Base-by-base conservation (phyloP, 371 early-diverging fungal species). In the Lichtheimia corymbifera region DNA sequence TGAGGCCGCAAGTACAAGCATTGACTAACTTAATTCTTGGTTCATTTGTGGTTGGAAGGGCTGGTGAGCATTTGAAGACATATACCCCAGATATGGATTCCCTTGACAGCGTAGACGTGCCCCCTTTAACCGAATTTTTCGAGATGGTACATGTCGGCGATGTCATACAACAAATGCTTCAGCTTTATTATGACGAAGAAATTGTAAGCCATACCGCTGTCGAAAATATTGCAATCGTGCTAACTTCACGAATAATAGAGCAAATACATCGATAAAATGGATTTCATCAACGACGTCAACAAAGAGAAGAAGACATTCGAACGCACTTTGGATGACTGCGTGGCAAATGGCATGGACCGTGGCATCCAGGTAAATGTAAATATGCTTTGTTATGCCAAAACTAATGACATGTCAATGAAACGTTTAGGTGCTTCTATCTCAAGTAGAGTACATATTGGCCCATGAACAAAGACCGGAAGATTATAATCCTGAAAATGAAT, bases 101-200 rank as follows among this genome's bases (percentile, higher is more conserved):
- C 0, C 59, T 65, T 6, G 54, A 55, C 49, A 54, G 43, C 9
- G 64, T 51, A 25, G 74, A 73, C 14, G 74, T 85, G n/a, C 76
- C 82, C 30, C 83, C 82, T 14, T 50, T 83, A 18, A 81, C 90
- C 50, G 89, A 90, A 58, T 94, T 94, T 68, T 92, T 94, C 67
- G 94, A 92, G 68, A 75, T 95, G 58, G 87, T 94, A 7, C 94
- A 95, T 67, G 79, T 95, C 28, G 89, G 88, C 17, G 95, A 95
- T 72, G 76, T 94, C 54, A 86, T 90, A n/a, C 86, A 90, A 56
- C 94, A 93, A 63, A 90, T 95, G 92, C 74, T 93, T 11, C 90
- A 93, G 67, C 88, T 92, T 18, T 94, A 93, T 67, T 91, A 89
- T 77, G 82, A 88, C 20, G 88, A 91, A 67, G 71, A 71, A 47